Conservation (phyloP, 768 basidiomycete genomes). For the Naganishia kalamii region DNA sequence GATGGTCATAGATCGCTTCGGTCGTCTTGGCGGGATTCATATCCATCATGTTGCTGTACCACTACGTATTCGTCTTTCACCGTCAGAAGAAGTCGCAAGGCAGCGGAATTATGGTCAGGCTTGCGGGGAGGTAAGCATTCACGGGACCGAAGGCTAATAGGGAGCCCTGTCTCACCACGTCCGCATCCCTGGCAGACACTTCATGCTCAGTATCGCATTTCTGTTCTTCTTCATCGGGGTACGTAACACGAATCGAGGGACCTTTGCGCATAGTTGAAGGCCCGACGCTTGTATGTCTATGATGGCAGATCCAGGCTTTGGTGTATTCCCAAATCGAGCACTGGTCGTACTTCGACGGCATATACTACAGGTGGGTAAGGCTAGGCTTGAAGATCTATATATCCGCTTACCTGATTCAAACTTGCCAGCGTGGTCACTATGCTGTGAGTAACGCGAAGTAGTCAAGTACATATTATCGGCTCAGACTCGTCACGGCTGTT, state of each 20-base stretch:
- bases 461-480: no score
- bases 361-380: constrained; percentile 30
- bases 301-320: constrained; percentile 34
- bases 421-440: constrained; percentile 26
- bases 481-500: no score
- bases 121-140: constrained; percentile 6
- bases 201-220: constrained; percentile 31
- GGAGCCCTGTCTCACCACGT: constrained; percentile 13
- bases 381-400: not conserved
- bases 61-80: constrained; percentile 33
- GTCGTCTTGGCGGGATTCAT: constrained; percentile 23
- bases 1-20: not conserved
- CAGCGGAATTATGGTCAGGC: not conserved
- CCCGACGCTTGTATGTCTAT: no score
- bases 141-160: constrained; percentile 14
- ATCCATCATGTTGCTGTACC: constrained; percentile 23
- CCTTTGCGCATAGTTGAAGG: no score
- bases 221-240: constrained; percentile 24
- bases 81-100: not conserved
- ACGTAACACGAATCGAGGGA: not conserved
- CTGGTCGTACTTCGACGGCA: constrained; percentile 44
- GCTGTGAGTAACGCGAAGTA: constrained; percentile 14
- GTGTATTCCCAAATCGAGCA: constrained; percentile 39
- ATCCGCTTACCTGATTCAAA: constrained; percentile 18
- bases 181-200: constrained; percentile 29